These are phyloP conservation scores for Asparagopsis taxiformis DNA, from an alignment of 31 red algal species.

Conservation along the genomic window DNA sequence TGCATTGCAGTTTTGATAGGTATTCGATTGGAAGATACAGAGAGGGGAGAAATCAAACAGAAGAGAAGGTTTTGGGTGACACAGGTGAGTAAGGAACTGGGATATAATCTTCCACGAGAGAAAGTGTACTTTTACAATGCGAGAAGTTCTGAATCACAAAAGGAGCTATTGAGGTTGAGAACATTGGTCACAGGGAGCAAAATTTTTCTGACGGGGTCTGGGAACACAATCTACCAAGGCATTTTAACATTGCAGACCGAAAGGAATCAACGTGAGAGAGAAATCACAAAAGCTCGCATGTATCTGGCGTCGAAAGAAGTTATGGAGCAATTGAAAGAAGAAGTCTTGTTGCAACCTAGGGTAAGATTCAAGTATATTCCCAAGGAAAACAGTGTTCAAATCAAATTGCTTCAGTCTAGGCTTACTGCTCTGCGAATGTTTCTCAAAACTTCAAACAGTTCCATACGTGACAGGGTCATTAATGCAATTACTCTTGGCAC, in stretches of 20 bases:
- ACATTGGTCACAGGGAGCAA: neutral
- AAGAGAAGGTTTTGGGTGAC: conserved; percentile 1
- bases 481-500: neutral
- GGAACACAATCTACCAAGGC: neutral
- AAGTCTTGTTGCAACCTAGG: neutral
- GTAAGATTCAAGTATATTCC: neutral
- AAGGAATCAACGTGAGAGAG: neutral
- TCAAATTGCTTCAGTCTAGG: neutral
- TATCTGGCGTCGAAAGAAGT: neutral
- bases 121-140: conserved; percentile 25
- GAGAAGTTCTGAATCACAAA: neutral
- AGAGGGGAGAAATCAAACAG: neutral
- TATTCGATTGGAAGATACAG: neutral
- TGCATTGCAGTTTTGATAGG: neutral
- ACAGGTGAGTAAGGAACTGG: neutral
- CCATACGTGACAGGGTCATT: neutral
- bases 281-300: neutral
- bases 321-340: neutral
- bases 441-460: neutral
- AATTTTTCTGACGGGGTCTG: conserved; percentile 8
- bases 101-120: neutral
- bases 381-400: neutral
- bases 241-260: neutral
- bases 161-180: neutral
- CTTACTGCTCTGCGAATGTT: neutral